Evolutionary conservation across 139 green algal species (phyloP).

Genomic region (Astrephomene gubernaculifera): DNA sequence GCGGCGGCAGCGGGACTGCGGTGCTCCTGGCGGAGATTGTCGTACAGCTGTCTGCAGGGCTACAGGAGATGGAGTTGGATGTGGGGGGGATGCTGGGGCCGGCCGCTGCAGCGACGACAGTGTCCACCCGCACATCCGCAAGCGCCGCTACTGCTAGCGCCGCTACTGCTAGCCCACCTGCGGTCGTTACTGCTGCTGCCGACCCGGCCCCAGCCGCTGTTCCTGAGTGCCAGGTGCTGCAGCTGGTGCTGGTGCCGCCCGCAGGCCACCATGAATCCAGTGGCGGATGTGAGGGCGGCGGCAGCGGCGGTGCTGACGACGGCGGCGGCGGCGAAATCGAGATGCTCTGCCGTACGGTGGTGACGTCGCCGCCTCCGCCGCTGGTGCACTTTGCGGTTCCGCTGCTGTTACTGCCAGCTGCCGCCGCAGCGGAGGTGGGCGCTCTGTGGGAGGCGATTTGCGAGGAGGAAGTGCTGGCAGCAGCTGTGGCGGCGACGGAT

Average conservation of each 20-base stretch:
- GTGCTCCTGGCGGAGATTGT: not conserved
- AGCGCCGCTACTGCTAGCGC: too few relatives aligned
- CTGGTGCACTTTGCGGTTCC: not conserved
- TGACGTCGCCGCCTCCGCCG: not conserved
- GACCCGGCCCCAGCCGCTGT: too few relatives aligned
- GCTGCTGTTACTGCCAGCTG: not conserved
- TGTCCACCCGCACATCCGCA: too few relatives aligned
- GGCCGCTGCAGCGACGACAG: not conserved
- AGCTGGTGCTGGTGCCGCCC: not conserved
- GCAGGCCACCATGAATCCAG: not conserved
- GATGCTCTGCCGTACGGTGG: not conserved
- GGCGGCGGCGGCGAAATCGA: not conserved
- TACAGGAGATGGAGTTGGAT: not conserved
- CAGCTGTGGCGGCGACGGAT: too few relatives aligned
- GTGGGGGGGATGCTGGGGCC: not conserved
- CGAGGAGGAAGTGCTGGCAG: not conserved
- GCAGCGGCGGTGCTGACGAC: not conserved
- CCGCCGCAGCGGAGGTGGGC: not conserved
- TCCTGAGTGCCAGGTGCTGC: not conserved
- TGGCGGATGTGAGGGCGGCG: not conserved
- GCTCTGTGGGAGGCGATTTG: not conserved
- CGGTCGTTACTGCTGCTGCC: not conserved
- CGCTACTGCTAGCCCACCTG: not conserved
- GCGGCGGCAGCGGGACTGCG: too few relatives aligned
- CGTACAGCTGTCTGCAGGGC: not conserved